Evolutionary conservation across 169 alveolate genomes (phyloP).

Genomic region (Plasmodium berghei): DNA sequence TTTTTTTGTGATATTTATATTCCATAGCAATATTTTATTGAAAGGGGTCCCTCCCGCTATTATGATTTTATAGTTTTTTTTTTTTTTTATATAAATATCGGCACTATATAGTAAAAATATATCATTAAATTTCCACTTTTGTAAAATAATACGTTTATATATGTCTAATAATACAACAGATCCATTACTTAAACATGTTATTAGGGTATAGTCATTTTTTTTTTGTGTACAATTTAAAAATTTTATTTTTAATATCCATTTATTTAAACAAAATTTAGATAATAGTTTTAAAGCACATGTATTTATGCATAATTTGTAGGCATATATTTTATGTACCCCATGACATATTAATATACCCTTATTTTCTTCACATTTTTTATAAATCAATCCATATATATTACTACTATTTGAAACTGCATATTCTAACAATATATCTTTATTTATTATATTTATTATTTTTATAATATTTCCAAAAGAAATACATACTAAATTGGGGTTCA

Average conservation of each 20-base stretch:
- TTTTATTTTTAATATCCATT: constrained; percentile 44
- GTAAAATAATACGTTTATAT: constrained; percentile 30
- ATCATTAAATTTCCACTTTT: constrained; percentile 44
- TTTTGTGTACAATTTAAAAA: constrained; percentile 2
- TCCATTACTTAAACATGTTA: constrained; percentile 59
- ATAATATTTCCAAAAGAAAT: constrained; percentile 60
- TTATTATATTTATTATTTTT: constrained; percentile 54
- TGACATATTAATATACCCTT: constrained; percentile 55
- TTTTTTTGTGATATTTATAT: constrained; percentile 14
- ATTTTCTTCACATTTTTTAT: constrained; percentile 4
- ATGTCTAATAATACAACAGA: constrained; percentile 41
- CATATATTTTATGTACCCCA: constrained; percentile 71
- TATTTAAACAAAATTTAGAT: constrained; percentile 38
- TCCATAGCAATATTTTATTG: constrained; percentile 65
- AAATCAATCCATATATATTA: constrained; percentile 50
- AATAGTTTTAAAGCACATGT: constrained; percentile 9
- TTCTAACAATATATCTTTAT: constrained; percentile 30
- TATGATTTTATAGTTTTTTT: constrained; percentile 22
- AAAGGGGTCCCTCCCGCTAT: constrained; percentile 74
- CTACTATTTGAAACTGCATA: constrained; percentile 55
- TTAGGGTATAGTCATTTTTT: background rate
- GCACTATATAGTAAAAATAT: constrained; percentile 69
- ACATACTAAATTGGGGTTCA: constrained; percentile 16
- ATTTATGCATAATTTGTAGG: constrained; percentile 5
- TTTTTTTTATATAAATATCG: constrained; percentile 39